Base-by-base conservation (phyloP, 805 yeast genomes). In the Teunomyces barrocoloradensis region DNA sequence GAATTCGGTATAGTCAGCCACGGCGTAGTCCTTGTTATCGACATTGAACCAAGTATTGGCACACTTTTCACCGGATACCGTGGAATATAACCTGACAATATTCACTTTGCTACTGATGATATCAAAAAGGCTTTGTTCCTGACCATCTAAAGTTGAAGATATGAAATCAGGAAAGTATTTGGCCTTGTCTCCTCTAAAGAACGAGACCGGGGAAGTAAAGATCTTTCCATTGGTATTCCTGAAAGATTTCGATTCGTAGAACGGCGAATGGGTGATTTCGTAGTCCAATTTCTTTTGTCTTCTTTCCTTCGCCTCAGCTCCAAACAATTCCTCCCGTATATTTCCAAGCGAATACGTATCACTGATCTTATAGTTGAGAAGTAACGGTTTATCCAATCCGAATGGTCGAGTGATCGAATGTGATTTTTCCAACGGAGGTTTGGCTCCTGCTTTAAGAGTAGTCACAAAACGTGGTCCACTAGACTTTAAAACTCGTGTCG, bases 151-250 rank as follows among this genome's bases (percentile, higher is more conserved):
- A 1, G 83, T 74, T 18, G 73, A 74, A 0, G 84, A 92, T 21
- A 67, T 61, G 49, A 92, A 72, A 59, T 90, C 90, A 7, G 98
- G 96, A 68, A 94, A 89, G 62, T 81, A 94, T 41, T 81, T 68
- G 0, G 97, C 75, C 58, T 79, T 85, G 6, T 87, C 91, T 10
- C 73, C 68, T 50, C 79, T 80, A 78, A 92, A 91, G 56, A 79
- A 85, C 1, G 90, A 80, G n/a, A 79, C 73, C 1, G 98, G 98
- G 0, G 96, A 80, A 13, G 77, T 71, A 70, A 90, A 94, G 52
- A 91, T 74, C 66, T 90, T 89, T 20, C 98, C 99, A 33, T 82
- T 79, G 2, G 92, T 87, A 55, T 84, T 85, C 42, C 84, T 73
- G 59, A 81, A 73, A 2, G 76, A 71, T 49, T 71, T 71, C 30